A percentile compares a stretch with the other conserved stretches of the same genome.
phyloP scores from a whole-genome alignment of 2,329 filamentous ascomycete genomes.

The Trichoderma asperellum region DNA sequence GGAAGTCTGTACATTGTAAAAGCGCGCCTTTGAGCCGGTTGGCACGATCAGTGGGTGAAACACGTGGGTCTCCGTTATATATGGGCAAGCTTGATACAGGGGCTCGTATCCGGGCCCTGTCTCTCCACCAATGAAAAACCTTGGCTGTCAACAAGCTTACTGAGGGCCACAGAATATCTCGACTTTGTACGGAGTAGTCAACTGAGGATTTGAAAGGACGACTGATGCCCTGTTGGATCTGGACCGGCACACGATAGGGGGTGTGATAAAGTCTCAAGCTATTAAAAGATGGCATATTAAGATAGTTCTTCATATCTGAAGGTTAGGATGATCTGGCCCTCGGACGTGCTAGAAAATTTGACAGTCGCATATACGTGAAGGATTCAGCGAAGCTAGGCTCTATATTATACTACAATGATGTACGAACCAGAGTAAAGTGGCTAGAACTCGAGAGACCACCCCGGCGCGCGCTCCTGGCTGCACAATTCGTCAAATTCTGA shows the following conservation, averaged over 20 bases:
- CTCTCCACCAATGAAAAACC: constrained; percentile 7
- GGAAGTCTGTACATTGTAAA: not conserved
- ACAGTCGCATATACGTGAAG: not conserved
- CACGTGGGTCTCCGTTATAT: not conserved
- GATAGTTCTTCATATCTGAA: not conserved
- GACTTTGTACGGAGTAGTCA: not conserved
- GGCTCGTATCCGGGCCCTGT: constrained; percentile 18
- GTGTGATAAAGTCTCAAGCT: not conserved
- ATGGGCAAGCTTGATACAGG: constrained; percentile 13
- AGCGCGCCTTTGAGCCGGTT: not conserved
- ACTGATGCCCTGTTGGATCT: not conserved
- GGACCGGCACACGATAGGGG: not conserved
- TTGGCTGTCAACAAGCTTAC: constrained; percentile 2
- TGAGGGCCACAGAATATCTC: not conserved
- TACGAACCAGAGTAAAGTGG: not conserved
- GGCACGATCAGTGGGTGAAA: constrained; percentile 2
- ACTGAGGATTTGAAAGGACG: not conserved
- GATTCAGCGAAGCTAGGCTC: not conserved
- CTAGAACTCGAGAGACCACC: not conserved
- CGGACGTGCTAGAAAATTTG: not conserved
- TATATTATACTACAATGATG: not conserved
- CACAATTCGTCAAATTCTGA: not conserved
- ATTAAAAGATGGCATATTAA: not conserved
- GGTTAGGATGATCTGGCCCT: not conserved
- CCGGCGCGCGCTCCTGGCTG: not conserved